Conservation (phyloP, 257 asterid genomes). For the Nicotiana benthamiana region DNA sequence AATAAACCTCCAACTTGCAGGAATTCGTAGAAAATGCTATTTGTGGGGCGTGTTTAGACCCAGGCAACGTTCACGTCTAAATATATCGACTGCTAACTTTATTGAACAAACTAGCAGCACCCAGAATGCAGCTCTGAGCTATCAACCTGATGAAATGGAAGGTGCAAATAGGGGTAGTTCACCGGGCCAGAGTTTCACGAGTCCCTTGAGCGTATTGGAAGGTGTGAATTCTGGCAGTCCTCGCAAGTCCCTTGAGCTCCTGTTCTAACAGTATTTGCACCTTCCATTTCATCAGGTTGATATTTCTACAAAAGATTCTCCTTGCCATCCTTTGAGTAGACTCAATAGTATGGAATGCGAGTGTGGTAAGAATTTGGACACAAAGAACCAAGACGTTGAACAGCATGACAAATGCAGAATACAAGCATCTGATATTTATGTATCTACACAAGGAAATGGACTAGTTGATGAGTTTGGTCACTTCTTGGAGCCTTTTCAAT, state of each 20-base stretch:
- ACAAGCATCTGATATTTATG: not conserved
- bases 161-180: not conserved
- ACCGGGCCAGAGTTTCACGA: not conserved
- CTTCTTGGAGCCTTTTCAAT: not conserved
- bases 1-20: not conserved
- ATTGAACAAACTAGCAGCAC: not conserved
- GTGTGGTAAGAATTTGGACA: not conserved
- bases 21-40: not conserved
- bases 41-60: not conserved
- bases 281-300: no score
- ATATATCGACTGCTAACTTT: not conserved
- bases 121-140: not conserved
- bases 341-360: not conserved
- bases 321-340: not conserved
- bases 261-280: not conserved
- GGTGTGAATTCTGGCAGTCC: not conserved
- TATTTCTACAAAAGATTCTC: constrained; percentile 1
- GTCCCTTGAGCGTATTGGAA: not conserved
- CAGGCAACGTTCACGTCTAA: not conserved
- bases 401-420: not conserved
- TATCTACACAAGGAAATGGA: not conserved
- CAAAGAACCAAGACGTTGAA: not conserved
- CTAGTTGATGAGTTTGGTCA: not conserved
- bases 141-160: not conserved
- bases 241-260: not conserved